Evolutionary conservation across 805 yeast genomes (phyloP).

Genomic region (Candida awuae): DNA sequence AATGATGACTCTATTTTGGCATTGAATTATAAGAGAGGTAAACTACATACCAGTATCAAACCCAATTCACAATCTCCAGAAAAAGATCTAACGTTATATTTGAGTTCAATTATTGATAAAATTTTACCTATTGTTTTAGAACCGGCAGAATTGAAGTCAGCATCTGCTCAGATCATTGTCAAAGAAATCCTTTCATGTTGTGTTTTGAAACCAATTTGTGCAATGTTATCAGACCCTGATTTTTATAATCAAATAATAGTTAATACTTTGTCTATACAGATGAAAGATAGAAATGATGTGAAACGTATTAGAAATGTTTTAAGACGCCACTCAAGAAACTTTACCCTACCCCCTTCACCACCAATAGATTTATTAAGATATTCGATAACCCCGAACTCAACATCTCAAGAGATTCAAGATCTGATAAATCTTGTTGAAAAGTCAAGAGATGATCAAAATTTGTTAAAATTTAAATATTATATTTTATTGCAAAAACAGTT

Average conservation of each 20-base stretch:
- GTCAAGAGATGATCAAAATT: constrained; percentile 31
- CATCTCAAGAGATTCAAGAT: constrained; percentile 22
- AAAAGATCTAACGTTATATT: constrained; percentile 40
- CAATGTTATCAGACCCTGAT: constrained; percentile 61
- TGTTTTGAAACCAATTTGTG: constrained; percentile 43
- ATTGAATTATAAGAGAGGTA: constrained; percentile 39
- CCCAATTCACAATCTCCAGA: constrained; percentile 30
- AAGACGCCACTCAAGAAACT: constrained; percentile 46
- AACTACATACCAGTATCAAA: constrained; percentile 51
- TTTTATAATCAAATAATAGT: constrained; percentile 64
- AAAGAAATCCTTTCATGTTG: constrained; percentile 57
- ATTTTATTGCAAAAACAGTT: constrained; percentile 34
- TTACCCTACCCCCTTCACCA: not conserved
- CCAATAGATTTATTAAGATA: not conserved
- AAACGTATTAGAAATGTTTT: constrained; percentile 61
- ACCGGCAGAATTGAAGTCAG: constrained; percentile 37
- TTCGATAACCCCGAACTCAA: constrained; percentile 22
- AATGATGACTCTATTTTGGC: constrained; percentile 38
- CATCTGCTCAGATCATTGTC: constrained; percentile 41
- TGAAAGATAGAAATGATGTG: constrained; percentile 71
- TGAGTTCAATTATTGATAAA: constrained; percentile 34
- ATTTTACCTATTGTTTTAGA: constrained; percentile 47
- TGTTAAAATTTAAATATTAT: constrained; percentile 42
- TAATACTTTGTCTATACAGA: constrained; percentile 48
- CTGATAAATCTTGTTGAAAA: constrained; percentile 29